Percentiles rank a stretch among this genome's conserved stretches.
Evolutionary conservation across 441 rosid species (phyloP).

Genomic region (Hura crepitans): DNA sequence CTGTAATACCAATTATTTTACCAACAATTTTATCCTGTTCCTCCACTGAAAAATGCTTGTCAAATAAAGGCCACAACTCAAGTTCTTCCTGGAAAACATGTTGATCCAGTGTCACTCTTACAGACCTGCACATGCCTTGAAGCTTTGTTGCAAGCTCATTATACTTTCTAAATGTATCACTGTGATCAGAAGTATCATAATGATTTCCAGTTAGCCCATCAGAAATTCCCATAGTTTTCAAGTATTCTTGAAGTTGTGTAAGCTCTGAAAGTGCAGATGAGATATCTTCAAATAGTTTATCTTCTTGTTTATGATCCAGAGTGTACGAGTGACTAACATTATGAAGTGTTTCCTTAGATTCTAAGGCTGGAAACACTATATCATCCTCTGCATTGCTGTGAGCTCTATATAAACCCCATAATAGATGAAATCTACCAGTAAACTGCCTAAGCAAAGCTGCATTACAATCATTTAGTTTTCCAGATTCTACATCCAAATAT

Average conservation of each 20-base stretch:
- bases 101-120: conserved; percentile 65
- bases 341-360: conserved; percentile 72
- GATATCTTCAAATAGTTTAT: conserved; percentile 62
- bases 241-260: conserved; percentile 47
- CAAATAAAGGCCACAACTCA: conserved; percentile 82
- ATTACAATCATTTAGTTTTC: conserved; percentile 54
- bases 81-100: conserved; percentile 70
- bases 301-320: conserved; percentile 75
- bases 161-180: conserved; percentile 31
- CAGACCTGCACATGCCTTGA: conserved; percentile 78
- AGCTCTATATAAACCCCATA: conserved; percentile 75
- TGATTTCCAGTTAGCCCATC: conserved; percentile 24
- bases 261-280: conserved; percentile 54
- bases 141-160: conserved; percentile 63
- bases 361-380: conserved; percentile 80
- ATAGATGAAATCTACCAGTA: conserved; percentile 65
- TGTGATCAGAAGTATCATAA: conserved; percentile 22
- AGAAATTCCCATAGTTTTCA: conserved; percentile 21
- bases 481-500: conserved; percentile 69
- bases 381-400: conserved; percentile 88
- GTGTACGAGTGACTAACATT: conserved; percentile 83
- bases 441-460: conserved; percentile 61
- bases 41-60: conserved; percentile 63
- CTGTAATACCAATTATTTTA: conserved; percentile 69
- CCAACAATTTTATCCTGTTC: conserved; percentile 79